Evolutionary conservation across 805 yeast species (phyloP).

Genomic region (Aciculoconidium aculeatum): DNA sequence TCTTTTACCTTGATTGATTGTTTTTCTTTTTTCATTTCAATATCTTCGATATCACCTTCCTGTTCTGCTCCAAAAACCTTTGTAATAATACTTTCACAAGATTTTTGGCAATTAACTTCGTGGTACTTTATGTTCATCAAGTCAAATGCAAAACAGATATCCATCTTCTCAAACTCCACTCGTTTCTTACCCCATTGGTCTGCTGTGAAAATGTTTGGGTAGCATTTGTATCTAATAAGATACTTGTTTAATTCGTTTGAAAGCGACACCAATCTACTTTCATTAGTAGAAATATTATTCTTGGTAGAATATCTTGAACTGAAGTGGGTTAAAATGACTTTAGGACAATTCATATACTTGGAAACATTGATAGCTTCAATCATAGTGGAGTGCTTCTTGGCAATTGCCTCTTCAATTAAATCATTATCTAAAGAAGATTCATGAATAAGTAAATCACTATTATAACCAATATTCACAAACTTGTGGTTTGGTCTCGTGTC

Average conservation of each 20-base stretch:
- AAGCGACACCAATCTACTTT: constrained; percentile 16
- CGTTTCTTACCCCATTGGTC: constrained; percentile 4
- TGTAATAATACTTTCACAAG: constrained; percentile 19
- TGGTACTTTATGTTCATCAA: constrained; percentile 28
- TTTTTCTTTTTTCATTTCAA: constrained; percentile 15
- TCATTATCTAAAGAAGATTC: constrained; percentile 90
- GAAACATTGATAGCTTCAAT: constrained; percentile 78
- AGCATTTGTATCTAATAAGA: constrained; percentile 17
- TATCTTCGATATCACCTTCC: constrained; percentile 10
- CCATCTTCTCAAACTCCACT: constrained; percentile 23
- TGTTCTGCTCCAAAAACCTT: constrained; percentile 22
- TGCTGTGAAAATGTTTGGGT: constrained; percentile 21
- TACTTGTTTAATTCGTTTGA: constrained; percentile 23
- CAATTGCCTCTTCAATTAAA: constrained; percentile 67
- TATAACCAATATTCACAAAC: constrained; percentile 61
- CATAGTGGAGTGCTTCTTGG: constrained; percentile 82
- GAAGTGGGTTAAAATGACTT: constrained; percentile 81
- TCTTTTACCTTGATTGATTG: constrained; percentile 21
- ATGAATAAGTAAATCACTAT: constrained; percentile 75
- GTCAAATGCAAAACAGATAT: constrained; percentile 37
- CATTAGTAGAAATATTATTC: constrained; percentile 22
- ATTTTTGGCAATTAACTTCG: constrained; percentile 22
- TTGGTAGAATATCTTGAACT: constrained; percentile 69
- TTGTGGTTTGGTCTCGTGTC: constrained; percentile 80
- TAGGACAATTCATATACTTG: constrained; percentile 62